These are phyloP conservation scores for Talaromyces atroroseus DNA, from an alignment of 2,329 filamentous ascomycete genomes.

Conservation along the genomic window DNA sequence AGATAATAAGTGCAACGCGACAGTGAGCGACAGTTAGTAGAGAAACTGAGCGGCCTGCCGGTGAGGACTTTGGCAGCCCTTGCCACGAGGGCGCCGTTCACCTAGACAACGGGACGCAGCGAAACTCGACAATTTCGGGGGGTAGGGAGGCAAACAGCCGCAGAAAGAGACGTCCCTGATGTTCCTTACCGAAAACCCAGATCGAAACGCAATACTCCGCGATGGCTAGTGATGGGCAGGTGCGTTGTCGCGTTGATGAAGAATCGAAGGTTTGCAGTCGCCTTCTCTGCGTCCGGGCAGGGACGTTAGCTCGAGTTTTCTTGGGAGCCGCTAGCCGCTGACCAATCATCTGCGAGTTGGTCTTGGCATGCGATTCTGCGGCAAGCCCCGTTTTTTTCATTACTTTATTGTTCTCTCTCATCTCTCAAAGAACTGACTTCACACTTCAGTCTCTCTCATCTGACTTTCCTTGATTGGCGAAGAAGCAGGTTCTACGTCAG, in stretches of 20 bases:
- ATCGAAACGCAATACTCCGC: constrained; percentile 37
- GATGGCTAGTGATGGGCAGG: constrained; percentile 27
- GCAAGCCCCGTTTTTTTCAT: not conserved
- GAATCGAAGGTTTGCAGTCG: constrained; percentile 37
- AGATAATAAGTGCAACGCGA: not conserved
- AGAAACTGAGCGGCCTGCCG: constrained; percentile 34
- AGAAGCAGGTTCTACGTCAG: not conserved
- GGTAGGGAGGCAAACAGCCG: constrained; percentile 22
- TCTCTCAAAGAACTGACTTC: not conserved
- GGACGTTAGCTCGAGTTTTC: constrained; percentile 35
- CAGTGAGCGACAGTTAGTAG: constrained; percentile 23
- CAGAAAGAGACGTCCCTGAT: constrained; percentile 23
- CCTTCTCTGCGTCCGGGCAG: constrained; percentile 35
- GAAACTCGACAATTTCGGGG: constrained; percentile 23
- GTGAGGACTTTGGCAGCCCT: constrained; percentile 44
- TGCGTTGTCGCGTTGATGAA: constrained; percentile 34
- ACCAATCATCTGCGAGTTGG: constrained; percentile 1
- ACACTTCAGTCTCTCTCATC: not conserved
- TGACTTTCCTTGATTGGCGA: not conserved
- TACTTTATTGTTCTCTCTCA: not conserved
- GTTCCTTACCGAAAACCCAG: constrained; percentile 35
- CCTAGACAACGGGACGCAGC: constrained; percentile 33
- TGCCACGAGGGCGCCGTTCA: constrained; percentile 44
- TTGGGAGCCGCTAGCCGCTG: constrained; percentile 14
- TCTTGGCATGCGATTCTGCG: not conserved